Percentiles rank a stretch among this genome's conserved stretches.
Evolutionary conservation across 2,329 filamentous ascomycete species (phyloP).

Genomic region (Phaeophleospora eucalypticola): DNA sequence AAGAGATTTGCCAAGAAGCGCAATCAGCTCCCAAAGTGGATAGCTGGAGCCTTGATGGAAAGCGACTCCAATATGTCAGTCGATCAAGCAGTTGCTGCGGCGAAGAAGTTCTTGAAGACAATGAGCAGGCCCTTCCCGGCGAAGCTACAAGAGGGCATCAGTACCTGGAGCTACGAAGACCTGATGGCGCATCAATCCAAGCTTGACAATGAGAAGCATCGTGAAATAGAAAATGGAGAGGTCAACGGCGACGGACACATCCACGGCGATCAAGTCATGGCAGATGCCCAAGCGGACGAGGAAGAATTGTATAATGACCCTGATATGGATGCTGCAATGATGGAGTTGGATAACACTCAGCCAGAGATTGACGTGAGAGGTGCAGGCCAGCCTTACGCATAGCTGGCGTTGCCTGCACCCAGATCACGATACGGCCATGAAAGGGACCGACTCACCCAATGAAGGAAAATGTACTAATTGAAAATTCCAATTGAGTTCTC

Average conservation of each 20-base stretch:
- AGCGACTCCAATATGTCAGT: constrained; percentile 87
- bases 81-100: constrained; percentile 86
- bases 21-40: constrained; percentile 91
- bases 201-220: constrained; percentile 63
- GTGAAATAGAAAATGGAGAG: constrained; percentile 54
- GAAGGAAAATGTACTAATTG: background rate
- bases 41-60: constrained; percentile 79
- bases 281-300: constrained; percentile 27
- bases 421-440: background rate
- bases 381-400: background rate
- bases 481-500: too few species aligned
- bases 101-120: constrained; percentile 80
- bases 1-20: constrained; percentile 90
- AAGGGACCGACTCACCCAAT: background rate
- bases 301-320: constrained; percentile 35
- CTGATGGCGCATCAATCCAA: constrained; percentile 74
- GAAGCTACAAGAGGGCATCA: constrained; percentile 84
- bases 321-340: constrained; percentile 36
- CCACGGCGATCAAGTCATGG: constrained; percentile 31
- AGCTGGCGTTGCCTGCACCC: too few species aligned
- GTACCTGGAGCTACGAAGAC: constrained; percentile 82
- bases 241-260: constrained; percentile 40
- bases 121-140: constrained; percentile 89
- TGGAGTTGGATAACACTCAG: constrained; percentile 29
- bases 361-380: background rate